These are phyloP conservation scores for Phytophthora multivora DNA, from an alignment of 352 stramenopile genomes.

Conservation along the genomic window DNA sequence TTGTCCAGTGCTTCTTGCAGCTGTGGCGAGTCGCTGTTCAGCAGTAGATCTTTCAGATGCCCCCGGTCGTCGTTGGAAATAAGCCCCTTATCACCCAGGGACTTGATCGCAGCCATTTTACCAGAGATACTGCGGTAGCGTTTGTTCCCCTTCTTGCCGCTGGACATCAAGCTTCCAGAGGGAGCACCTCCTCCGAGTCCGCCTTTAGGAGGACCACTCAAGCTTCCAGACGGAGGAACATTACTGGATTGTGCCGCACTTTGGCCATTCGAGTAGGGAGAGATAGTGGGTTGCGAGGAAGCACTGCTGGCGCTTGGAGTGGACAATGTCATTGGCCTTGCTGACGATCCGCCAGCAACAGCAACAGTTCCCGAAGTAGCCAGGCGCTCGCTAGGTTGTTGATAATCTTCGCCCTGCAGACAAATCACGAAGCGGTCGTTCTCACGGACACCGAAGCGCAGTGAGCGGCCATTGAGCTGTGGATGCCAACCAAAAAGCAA, in stretches of 20 bases:
- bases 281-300: conserved; percentile 29
- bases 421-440: conserved; percentile 82
- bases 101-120: conserved; percentile 87
- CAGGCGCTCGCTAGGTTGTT: conserved; percentile 38
- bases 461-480: conserved; percentile 69
- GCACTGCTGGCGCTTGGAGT: conserved; percentile 24
- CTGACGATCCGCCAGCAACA: conserved; percentile 8
- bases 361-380: neutral
- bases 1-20: conserved; percentile 76
- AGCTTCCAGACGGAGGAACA: conserved; percentile 17
- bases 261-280: conserved; percentile 26
- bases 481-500: neutral
- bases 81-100: conserved; percentile 69
- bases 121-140: conserved; percentile 77
- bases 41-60: conserved; percentile 75
- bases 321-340: conserved; percentile 20
- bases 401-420: conserved; percentile 73
- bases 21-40: conserved; percentile 79
- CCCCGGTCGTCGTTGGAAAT: conserved; percentile 74
- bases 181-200: conserved; percentile 17
- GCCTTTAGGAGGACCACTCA: conserved; percentile 24
- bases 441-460: conserved; percentile 78
- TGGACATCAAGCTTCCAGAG: conserved; percentile 34
- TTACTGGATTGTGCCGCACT: conserved; percentile 1
- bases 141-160: conserved; percentile 71